phyloP scores from a whole-genome alignment of 139 green algal genomes.

The Pleodorina starrii region DNA sequence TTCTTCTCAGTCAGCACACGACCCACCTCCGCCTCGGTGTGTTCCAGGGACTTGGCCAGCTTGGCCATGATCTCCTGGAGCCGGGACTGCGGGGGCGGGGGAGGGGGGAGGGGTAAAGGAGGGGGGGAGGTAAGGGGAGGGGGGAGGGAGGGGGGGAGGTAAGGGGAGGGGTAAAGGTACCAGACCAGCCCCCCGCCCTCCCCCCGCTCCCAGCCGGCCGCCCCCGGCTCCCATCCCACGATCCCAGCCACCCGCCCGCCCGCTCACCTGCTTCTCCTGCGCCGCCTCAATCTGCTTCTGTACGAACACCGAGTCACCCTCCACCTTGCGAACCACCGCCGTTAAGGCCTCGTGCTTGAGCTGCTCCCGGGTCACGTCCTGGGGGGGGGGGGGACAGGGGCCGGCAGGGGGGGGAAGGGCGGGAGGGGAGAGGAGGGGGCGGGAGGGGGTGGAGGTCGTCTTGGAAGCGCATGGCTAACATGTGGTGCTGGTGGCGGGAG shows the following conservation, averaged over 20 bases:
- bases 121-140: not conserved
- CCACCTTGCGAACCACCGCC: constrained; percentile 78
- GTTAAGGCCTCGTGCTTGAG: constrained; percentile 82
- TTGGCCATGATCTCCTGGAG: constrained; percentile 72
- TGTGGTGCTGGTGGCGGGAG: too few relatives aligned
- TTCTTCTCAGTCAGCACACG: constrained; percentile 61
- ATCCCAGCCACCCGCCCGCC: too few relatives aligned
- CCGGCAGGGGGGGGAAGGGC: too few relatives aligned
- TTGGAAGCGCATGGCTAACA: too few relatives aligned
- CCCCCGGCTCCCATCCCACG: not conserved
- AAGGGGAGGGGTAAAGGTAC: not conserved
- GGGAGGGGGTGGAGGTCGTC: too few relatives aligned
- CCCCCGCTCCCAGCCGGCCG: not conserved
- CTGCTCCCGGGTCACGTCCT: constrained; percentile 79
- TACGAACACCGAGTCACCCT: constrained; percentile 78
- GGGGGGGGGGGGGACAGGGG: too few relatives aligned
- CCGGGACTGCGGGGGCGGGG: constrained; percentile 40
- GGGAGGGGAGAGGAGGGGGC: too few relatives aligned
- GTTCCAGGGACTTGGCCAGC: constrained; percentile 71
- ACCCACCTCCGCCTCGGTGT: constrained; percentile 76
- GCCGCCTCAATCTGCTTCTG: constrained; percentile 70
- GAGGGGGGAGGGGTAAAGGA: not conserved
- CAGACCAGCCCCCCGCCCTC: not conserved
- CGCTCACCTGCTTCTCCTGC: constrained; percentile 65
- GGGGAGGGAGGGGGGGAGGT: not conserved